These are phyloP conservation scores for Triangularia setosa DNA, from an alignment of 2,329 filamentous ascomycete species.

Conservation along the genomic window DNA sequence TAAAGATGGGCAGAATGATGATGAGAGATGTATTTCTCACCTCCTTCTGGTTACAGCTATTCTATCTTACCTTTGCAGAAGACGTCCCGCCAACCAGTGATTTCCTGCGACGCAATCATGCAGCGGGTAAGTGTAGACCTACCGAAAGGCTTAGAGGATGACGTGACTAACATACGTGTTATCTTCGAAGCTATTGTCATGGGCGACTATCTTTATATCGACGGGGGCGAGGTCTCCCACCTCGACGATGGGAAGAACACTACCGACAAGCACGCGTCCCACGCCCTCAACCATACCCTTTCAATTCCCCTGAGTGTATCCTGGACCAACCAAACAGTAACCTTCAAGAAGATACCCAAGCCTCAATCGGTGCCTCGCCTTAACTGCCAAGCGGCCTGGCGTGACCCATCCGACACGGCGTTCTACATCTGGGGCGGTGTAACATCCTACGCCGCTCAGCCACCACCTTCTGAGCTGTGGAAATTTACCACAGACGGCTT, in stretches of 20 bases:
- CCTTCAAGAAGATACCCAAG: slow-evolving; percentile 30
- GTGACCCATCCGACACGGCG: slow-evolving; percentile 27
- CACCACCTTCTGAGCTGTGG: slow-evolving; percentile 31
- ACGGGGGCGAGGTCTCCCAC: slow-evolving; percentile 35
- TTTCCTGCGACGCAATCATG: background rate
- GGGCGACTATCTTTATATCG: slow-evolving; percentile 37
- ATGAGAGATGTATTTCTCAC: background rate
- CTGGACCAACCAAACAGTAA: slow-evolving; percentile 35
- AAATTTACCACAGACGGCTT: slow-evolving; percentile 31
- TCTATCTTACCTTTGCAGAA: background rate
- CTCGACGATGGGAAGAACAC: slow-evolving; percentile 23
- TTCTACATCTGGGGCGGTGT: slow-evolving; percentile 37
- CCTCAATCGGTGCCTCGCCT: slow-evolving; percentile 26
- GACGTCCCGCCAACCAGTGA: background rate
- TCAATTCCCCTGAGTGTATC: slow-evolving; percentile 30
- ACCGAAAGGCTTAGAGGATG: too few species aligned
- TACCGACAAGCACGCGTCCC: slow-evolving; percentile 21
- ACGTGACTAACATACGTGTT: too few species aligned
- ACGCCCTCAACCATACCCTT: slow-evolving; percentile 33
- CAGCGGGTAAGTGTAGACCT: background rate
- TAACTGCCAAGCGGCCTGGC: slow-evolving; percentile 32
- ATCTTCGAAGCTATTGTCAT: slow-evolving; percentile 22
- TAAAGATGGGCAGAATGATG: background rate
- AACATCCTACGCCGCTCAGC: slow-evolving; percentile 20
- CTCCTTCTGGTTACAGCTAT: background rate